Evolutionary conservation across 139 green algal genomes (phyloP).

Genomic region (Chloropicon primus): DNA sequence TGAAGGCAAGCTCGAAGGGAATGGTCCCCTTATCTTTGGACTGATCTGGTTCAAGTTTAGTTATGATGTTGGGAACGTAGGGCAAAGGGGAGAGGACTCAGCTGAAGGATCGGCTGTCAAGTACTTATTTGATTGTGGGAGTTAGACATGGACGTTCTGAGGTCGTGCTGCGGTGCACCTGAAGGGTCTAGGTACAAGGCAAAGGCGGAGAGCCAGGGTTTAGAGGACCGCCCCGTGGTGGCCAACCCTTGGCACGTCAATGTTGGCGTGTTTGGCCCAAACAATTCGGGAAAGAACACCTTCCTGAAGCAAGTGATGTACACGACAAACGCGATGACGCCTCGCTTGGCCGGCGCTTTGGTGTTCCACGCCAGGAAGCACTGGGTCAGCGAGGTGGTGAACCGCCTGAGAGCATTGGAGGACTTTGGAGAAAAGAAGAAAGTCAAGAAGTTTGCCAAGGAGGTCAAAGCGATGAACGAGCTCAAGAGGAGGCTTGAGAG

Average conservation of each 20-base stretch:
- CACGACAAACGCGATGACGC: neutral
- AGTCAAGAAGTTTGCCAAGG: neutral
- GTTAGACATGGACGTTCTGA: neutral
- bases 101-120: no score
- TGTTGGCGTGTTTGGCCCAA: neutral
- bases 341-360: neutral
- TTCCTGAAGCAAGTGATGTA: neutral
- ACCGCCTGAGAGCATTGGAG: neutral
- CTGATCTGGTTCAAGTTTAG: no score
- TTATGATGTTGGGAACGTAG: no score
- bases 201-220: neutral
- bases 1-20: no score
- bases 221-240: neutral
- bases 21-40: no score
- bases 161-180: neutral
- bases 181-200: neutral
- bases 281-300: neutral
- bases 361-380: neutral
- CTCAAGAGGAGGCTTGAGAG: neutral
- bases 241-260: neutral
- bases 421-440: neutral
- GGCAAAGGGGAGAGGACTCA: neutral
- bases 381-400: neutral
- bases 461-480: neutral
- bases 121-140: no score